Percentiles rank a stretch among this genome's conserved stretches.
Evolutionary conservation across 2,329 filamentous ascomycete species (phyloP).

Genomic region (Xylaria sp.): DNA sequence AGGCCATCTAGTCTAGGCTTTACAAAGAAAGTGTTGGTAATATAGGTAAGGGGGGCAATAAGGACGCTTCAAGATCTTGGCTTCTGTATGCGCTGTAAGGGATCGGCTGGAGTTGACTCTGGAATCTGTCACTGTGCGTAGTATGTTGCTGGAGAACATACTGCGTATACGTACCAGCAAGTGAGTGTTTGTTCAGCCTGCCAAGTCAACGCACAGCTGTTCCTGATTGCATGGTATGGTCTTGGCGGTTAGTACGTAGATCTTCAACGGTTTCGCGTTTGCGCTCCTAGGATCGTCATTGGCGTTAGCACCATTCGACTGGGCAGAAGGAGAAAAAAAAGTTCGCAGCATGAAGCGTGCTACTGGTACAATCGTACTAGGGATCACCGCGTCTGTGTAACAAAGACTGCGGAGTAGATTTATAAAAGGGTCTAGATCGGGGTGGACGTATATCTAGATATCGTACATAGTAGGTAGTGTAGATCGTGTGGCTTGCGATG

Average conservation of each 20-base stretch:
- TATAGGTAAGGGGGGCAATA: slow-evolving; percentile 9
- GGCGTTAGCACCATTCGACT: slow-evolving; percentile 2
- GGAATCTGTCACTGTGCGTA: slow-evolving; percentile 10
- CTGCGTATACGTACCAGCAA: neutral
- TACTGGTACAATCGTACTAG: slow-evolving; percentile 2
- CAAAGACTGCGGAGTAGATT: slow-evolving; percentile 20
- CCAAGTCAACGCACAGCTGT: slow-evolving; percentile 16
- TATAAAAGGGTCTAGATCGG: slow-evolving; percentile 15
- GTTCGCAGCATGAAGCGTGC: slow-evolving; percentile 5
- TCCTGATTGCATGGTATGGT: slow-evolving; percentile 16
- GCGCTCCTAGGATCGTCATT: neutral
- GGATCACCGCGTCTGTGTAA: slow-evolving; percentile 20
- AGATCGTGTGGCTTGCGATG: slow-evolving; percentile 12
- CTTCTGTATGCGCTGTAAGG: slow-evolving; percentile 24
- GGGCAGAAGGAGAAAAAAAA: neutral
- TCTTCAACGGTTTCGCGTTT: slow-evolving; percentile 25
- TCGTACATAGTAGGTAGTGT: slow-evolving; percentile 18
- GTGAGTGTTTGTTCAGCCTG: slow-evolving; percentile 5
- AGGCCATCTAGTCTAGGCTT: slow-evolving; percentile 7
- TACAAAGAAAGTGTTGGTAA: slow-evolving; percentile 1
- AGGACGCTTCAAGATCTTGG: slow-evolving; percentile 27
- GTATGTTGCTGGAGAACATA: neutral
- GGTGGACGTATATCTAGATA: slow-evolving; percentile 9
- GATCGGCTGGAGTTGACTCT: slow-evolving; percentile 16
- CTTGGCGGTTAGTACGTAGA: slow-evolving; percentile 13